Evolutionary conservation across 441 rosid genomes (phyloP).

Genomic region (Pelargonium cotyledonis): DNA sequence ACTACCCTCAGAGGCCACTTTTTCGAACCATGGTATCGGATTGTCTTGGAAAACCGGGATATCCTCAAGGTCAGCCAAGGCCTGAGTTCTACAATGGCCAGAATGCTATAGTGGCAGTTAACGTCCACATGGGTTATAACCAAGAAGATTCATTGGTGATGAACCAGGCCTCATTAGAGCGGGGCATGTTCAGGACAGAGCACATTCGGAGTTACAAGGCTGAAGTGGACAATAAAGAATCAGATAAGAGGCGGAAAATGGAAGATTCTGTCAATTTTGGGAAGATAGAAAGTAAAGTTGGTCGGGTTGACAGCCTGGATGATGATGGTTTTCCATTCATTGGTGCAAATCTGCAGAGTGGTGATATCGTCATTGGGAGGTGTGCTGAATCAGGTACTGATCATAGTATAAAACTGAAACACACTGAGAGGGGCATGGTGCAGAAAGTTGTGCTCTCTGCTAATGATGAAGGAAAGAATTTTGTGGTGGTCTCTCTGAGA

Average conservation of each 20-base stretch:
- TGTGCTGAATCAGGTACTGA: conserved; percentile 77
- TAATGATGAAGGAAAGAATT: conserved; percentile 88
- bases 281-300: conserved; percentile 64
- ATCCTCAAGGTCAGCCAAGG: conserved; percentile 37
- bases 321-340: conserved; percentile 86
- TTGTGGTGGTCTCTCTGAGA: conserved; percentile 73
- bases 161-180: conserved; percentile 83
- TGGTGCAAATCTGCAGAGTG: conserved; percentile 78
- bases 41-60: conserved; percentile 51
- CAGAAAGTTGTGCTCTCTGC: conserved; percentile 86
- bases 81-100: conserved; percentile 75
- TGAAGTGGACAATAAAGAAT: conserved; percentile 72
- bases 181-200: conserved; percentile 86
- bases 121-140: conserved; percentile 89
- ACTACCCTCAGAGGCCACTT: conserved; percentile 84
- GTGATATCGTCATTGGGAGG: conserved; percentile 83
- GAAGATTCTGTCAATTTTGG: conserved; percentile 65
- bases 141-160: conserved; percentile 92
- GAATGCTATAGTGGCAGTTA: conserved; percentile 86
- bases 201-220: conserved; percentile 86
- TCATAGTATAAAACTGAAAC: conserved; percentile 80
- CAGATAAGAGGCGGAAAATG: conserved; percentile 47
- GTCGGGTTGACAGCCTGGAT: conserved; percentile 81
- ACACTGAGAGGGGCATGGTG: conserved; percentile 87
- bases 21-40: conserved; percentile 66